phyloP scores from a whole-genome alignment of 306 rosid species.

The Amphicarpaea edgeworthii region DNA sequence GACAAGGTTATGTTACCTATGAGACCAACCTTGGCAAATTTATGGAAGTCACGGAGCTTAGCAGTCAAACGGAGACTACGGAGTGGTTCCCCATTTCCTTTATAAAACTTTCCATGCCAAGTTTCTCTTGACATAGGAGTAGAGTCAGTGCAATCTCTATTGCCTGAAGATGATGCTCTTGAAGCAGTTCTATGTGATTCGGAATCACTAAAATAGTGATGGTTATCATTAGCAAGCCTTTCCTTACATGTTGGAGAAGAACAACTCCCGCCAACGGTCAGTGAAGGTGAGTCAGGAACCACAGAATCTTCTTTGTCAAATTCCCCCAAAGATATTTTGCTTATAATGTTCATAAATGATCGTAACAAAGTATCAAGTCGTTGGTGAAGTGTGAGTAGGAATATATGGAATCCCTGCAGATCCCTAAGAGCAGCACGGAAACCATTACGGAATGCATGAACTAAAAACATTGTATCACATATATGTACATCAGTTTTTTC shows the following conservation, averaged over 20 bases:
- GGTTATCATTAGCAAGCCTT: constrained; percentile 62
- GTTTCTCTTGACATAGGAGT: constrained; percentile 68
- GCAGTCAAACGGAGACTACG: constrained; percentile 87
- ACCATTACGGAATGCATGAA: constrained; percentile 76
- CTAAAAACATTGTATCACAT: constrained; percentile 55
- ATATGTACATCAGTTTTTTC: constrained; percentile 51
- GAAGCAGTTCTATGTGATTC: constrained; percentile 68
- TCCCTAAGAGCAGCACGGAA: constrained; percentile 92
- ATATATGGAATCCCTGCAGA: constrained; percentile 89
- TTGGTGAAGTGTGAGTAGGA: constrained; percentile 89
- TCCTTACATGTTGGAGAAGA: constrained; percentile 70
- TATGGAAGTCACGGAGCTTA: constrained; percentile 89
- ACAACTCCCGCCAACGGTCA: constrained; percentile 46
- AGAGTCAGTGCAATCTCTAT: constrained; percentile 65
- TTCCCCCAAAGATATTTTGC: constrained; percentile 72
- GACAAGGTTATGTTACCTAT: constrained; percentile 37
- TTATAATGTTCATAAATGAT: constrained; percentile 72
- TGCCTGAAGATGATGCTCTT: constrained; percentile 64
- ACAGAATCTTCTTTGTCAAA: constrained; percentile 77
- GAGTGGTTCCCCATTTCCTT: constrained; percentile 76
- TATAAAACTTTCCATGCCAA: constrained; percentile 77
- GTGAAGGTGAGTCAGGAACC: constrained; percentile 71
- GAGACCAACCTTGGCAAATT: constrained; percentile 80
- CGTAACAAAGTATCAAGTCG: constrained; percentile 81
- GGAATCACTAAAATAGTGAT: constrained; percentile 69